Conservation (phyloP, 805 yeast genomes). For the Candida peoriensis region DNA sequence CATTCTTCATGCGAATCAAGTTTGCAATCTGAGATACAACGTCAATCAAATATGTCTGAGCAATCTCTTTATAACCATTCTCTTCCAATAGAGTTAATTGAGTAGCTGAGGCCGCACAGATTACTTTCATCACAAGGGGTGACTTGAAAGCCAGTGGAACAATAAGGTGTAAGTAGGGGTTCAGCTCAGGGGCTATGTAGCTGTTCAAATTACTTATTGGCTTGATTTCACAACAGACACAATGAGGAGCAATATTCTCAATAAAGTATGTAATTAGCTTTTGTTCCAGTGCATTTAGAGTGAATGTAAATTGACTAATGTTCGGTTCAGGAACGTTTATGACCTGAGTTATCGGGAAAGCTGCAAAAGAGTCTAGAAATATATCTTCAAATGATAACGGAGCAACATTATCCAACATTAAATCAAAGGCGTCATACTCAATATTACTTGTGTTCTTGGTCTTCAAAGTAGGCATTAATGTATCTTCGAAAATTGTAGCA, state of each 20-base stretch:
- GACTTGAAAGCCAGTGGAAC: conserved; percentile 34
- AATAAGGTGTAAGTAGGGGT: conserved; percentile 34
- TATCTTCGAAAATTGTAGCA: conserved; percentile 13
- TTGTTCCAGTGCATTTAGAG: conserved; percentile 11
- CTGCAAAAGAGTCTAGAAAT: conserved; percentile 19
- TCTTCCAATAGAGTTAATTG: conserved; percentile 29
- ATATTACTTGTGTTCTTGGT: conserved; percentile 2
- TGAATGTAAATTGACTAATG: conserved; percentile 11
- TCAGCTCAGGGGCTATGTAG: conserved; percentile 24
- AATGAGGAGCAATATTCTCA: conserved; percentile 32
- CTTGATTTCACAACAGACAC: conserved; percentile 33
- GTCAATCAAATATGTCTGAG: conserved; percentile 24
- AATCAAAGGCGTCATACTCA: conserved; percentile 15
- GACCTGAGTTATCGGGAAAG: conserved; percentile 15
- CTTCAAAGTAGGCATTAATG: conserved; percentile 11
- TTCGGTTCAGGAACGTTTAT: conserved; percentile 13
- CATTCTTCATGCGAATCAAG: conserved; percentile 24
- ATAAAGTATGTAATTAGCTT: conserved; percentile 30
- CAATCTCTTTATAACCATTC: conserved; percentile 23
- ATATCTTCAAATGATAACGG: conserved; percentile 16
- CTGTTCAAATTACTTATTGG: conserved; percentile 12
- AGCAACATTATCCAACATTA: conserved; percentile 8
- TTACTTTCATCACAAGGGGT: conserved; percentile 27
- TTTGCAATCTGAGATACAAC: conserved; percentile 29
- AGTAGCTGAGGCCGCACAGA: conserved; percentile 34